Conservation (phyloP, 2,329 filamentous ascomycete species). For the Neofusicoccum parvum region DNA sequence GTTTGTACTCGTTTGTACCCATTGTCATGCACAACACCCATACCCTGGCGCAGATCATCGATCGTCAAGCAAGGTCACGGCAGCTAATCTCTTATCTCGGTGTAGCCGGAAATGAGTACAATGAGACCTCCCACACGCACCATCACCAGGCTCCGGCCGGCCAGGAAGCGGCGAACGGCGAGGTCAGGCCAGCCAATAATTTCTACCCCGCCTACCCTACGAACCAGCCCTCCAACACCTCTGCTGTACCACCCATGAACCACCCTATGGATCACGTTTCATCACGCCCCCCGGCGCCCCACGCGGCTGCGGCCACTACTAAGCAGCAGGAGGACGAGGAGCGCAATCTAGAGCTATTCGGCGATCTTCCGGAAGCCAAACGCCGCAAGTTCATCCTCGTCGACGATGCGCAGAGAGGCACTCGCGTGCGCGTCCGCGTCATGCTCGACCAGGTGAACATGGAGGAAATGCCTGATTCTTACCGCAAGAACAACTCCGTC, state of each 20-base stretch:
- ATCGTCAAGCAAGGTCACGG: slow-evolving; percentile 34
- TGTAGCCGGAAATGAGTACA: slow-evolving; percentile 60
- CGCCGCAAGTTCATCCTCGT: slow-evolving; percentile 96
- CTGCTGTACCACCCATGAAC: slow-evolving; percentile 67
- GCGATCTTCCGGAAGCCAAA: slow-evolving; percentile 84
- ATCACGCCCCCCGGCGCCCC: slow-evolving; percentile 39
- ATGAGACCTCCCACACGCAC: slow-evolving; percentile 65
- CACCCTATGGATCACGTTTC: slow-evolving; percentile 56
- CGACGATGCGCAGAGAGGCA: slow-evolving; percentile 80
- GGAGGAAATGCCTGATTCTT: slow-evolving; percentile 93
- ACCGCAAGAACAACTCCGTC: slow-evolving; percentile 85
- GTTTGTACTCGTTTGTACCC: slow-evolving; percentile 22
- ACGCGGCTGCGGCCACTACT: slow-evolving; percentile 46
- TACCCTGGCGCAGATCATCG: slow-evolving; percentile 29
- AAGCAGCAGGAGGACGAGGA: slow-evolving; percentile 58
- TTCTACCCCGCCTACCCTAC: slow-evolving; percentile 74
- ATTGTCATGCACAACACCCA: slow-evolving; percentile 29
- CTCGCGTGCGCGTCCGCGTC: slow-evolving; percentile 83
- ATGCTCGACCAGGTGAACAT: slow-evolving; percentile 93
- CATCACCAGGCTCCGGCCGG: slow-evolving; percentile 66
- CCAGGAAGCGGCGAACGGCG: slow-evolving; percentile 58
- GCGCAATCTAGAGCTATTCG: slow-evolving; percentile 72
- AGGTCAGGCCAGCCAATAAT: slow-evolving; percentile 73
- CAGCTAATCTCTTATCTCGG: slow-evolving; percentile 47
- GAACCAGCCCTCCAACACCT: slow-evolving; percentile 53